Conservation (phyloP, 2,329 filamentous ascomycete genomes). For the Botrytis porri region DNA sequence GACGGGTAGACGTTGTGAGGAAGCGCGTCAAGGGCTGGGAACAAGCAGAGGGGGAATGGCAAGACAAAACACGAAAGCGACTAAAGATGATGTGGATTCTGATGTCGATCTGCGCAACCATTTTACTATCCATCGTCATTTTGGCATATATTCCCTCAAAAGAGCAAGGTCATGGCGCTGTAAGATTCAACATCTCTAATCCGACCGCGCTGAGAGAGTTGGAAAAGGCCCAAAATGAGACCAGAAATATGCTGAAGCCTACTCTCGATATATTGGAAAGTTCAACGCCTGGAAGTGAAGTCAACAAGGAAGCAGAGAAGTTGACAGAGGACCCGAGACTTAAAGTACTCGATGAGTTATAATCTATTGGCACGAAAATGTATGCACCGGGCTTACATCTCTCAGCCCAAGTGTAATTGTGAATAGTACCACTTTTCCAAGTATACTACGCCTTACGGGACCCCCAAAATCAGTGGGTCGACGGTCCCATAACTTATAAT, state of each 20-base stretch:
- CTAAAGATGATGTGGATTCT: slow-evolving; percentile 63
- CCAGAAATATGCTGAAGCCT: slow-evolving; percentile 21
- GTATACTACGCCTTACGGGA: slow-evolving; percentile 2
- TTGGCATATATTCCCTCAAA: slow-evolving; percentile 30
- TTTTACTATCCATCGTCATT: slow-evolving; percentile 47
- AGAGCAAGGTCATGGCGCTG: slow-evolving; percentile 14
- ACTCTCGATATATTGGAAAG: slow-evolving; percentile 24
- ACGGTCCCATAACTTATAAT: neutral
- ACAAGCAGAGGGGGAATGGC: slow-evolving; percentile 62
- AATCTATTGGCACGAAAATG: slow-evolving; percentile 16
- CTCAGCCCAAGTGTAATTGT: neutral
- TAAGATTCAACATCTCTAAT: slow-evolving; percentile 24
- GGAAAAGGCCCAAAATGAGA: slow-evolving; percentile 27
- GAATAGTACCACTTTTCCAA: slow-evolving; percentile 3
- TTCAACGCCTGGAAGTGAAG: slow-evolving; percentile 5
- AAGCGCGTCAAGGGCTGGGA: slow-evolving; percentile 66
- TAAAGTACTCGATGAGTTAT: slow-evolving; percentile 38
- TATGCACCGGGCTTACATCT: slow-evolving; percentile 4
- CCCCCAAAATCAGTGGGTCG: slow-evolving; percentile 2
- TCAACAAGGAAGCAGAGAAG: slow-evolving; percentile 21
- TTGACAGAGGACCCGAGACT: slow-evolving; percentile 35
- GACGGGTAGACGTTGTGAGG: slow-evolving; percentile 62
- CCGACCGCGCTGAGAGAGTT: slow-evolving; percentile 27
- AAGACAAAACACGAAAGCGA: slow-evolving; percentile 62
- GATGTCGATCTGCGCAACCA: slow-evolving; percentile 45